Conservation (phyloP, 2,329 filamentous ascomycete genomes). For the Talaromyces islandicus region DNA sequence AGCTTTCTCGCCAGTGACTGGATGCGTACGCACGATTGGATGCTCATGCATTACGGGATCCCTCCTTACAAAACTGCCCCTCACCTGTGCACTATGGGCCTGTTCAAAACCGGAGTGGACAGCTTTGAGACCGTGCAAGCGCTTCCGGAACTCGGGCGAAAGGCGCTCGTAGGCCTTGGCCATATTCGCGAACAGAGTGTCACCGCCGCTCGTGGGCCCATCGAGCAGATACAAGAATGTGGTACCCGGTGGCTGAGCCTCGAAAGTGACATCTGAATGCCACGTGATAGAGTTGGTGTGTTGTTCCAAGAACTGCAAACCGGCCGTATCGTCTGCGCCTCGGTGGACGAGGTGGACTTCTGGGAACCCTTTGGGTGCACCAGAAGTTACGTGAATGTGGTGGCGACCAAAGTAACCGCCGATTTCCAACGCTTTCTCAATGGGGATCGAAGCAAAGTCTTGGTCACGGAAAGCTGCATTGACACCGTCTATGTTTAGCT, state of each 20-base stretch:
- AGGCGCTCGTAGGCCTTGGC: slow-evolving; percentile 76
- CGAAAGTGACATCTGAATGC: slow-evolving; percentile 86
- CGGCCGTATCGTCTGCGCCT: slow-evolving; percentile 57
- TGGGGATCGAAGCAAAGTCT: slow-evolving; percentile 65
- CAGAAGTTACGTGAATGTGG: slow-evolving; percentile 75
- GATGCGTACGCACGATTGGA: slow-evolving; percentile 75
- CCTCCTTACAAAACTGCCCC: slow-evolving; percentile 65
- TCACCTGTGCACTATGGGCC: slow-evolving; percentile 60
- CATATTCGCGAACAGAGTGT: slow-evolving; percentile 76
- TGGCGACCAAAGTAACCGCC: slow-evolving; percentile 73
- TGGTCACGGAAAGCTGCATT: slow-evolving; percentile 62
- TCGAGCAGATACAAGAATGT: slow-evolving; percentile 89
- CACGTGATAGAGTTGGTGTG: slow-evolving; percentile 77
- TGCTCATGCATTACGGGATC: slow-evolving; percentile 71
- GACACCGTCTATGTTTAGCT: not conserved
- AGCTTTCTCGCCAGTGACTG: slow-evolving; percentile 75
- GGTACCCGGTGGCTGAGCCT: slow-evolving; percentile 80
- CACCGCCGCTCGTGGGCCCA: slow-evolving; percentile 70
- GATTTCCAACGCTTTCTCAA: slow-evolving; percentile 62
- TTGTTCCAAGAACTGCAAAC: slow-evolving; percentile 57
- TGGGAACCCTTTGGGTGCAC: slow-evolving; percentile 65
- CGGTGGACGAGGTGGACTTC: slow-evolving; percentile 76
- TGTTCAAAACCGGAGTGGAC: slow-evolving; percentile 81
- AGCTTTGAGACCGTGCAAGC: slow-evolving; percentile 73
- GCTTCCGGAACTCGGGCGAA: slow-evolving; percentile 70